A percentile compares a stretch with the other conserved stretches of the same genome.
Conservation (phyloP, 352 stramenopile genomes). For the Globisporangium ultimum region DNA sequence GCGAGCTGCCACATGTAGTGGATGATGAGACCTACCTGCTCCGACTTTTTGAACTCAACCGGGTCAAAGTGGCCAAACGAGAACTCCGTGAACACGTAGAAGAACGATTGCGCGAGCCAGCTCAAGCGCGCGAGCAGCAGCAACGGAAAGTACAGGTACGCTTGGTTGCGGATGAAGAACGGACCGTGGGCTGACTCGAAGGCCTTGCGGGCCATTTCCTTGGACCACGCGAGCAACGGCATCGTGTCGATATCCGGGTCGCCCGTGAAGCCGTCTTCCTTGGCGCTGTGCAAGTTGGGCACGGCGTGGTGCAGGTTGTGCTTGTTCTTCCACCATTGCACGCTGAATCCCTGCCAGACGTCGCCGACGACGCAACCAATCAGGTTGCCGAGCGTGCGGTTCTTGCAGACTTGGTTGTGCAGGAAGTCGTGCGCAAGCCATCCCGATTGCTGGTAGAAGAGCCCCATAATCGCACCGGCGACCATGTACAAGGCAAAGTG, state of each 20-base stretch:
- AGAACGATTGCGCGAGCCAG: slow-evolving; percentile 96
- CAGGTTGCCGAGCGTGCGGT: slow-evolving; percentile 92
- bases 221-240: slow-evolving; percentile 96
- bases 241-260: slow-evolving; percentile 99
- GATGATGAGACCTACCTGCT: slow-evolving; percentile 69
- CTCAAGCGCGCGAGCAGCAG: slow-evolving; percentile 95
- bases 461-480: slow-evolving; percentile 89
- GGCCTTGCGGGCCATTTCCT: slow-evolving; percentile 92
- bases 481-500: slow-evolving; percentile 88
- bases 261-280: slow-evolving; percentile 73
- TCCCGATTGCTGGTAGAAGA: slow-evolving; percentile 99
- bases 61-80: slow-evolving; percentile 81
- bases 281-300: slow-evolving; percentile 94
- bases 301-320: slow-evolving; percentile 99
- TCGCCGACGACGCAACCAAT: slow-evolving; percentile 94
- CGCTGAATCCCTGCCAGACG: slow-evolving; percentile 97
- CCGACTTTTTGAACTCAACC: slow-evolving; percentile 82
- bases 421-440: slow-evolving; percentile 98
- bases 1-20: slow-evolving; percentile 94
- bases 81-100: slow-evolving; percentile 92
- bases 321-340: slow-evolving; percentile 98
- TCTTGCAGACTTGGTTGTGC: slow-evolving; percentile 97
- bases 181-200: slow-evolving; percentile 75
- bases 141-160: slow-evolving; percentile 97
- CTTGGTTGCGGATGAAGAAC: slow-evolving; percentile 93